These are phyloP conservation scores for Hypericum perforatum DNA, from an alignment of 345 rosid genomes.

Conservation along the genomic window DNA sequence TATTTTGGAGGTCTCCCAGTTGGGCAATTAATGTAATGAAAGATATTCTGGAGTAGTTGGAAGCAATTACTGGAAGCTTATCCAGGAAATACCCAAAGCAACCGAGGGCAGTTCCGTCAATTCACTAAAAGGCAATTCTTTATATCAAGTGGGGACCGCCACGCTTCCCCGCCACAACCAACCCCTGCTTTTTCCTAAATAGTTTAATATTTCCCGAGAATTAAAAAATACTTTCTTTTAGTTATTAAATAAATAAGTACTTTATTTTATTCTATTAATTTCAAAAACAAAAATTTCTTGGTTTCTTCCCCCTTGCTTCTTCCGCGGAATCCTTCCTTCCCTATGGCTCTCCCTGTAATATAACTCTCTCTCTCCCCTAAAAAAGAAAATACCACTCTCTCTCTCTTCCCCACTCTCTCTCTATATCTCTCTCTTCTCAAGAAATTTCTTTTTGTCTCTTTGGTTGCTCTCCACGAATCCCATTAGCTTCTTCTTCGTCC, in stretches of 20 bases:
- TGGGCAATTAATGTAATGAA: too few relatives aligned
- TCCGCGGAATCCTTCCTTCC: conserved; percentile 38
- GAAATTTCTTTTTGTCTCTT: not conserved
- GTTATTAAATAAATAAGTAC: not conserved
- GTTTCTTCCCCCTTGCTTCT: conserved; percentile 39
- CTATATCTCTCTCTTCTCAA: conserved; percentile 14
- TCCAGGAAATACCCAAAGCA: too few relatives aligned
- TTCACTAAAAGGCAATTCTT: too few relatives aligned
- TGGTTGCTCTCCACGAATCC: too few relatives aligned
- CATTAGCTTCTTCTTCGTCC: too few relatives aligned
- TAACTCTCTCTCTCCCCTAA: conserved; percentile 28
- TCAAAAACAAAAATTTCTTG: conserved; percentile 21
- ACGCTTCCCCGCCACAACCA: conserved; percentile 14
- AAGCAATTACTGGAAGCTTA: too few relatives aligned
- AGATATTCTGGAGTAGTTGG: too few relatives aligned
- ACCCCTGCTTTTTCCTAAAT: conserved; percentile 6
- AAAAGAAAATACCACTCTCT: too few relatives aligned
- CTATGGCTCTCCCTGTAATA: conserved; percentile 38
- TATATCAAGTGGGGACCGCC: conserved; percentile 11
- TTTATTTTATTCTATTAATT: conserved; percentile 11
- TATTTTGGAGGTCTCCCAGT: too few relatives aligned
- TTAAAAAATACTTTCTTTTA: not conserved
- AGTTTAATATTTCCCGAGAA: not conserved
- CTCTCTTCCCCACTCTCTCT: conserved; percentile 4
- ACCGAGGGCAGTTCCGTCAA: too few relatives aligned